Evolutionary conservation across 306 rosid genomes (phyloP), one percentile per base, ranked within the genome.

Genomic region (Purshia tridentata): DNA sequence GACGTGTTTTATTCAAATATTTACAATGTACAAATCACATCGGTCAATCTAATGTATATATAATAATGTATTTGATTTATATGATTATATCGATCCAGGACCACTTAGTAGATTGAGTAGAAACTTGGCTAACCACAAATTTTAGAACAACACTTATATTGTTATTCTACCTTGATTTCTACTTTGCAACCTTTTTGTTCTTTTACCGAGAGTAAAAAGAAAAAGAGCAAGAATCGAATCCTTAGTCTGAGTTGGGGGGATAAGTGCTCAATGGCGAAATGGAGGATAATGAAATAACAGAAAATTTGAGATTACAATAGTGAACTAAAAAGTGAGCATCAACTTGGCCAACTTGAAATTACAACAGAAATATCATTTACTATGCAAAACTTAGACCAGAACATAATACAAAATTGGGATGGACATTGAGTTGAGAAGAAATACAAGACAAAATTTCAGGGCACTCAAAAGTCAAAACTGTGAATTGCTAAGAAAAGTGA

Each of bases 401-500:
- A 48, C 57, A n/a, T 47, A 18, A 18, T 19, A 72, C 70, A 69
- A 76, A 76, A 76, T 76, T 19, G 76, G 46, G 70, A 12, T 22
- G 55, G 47, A 14, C 37, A 37, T 64, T 11, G 14, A 45, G 54
- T 19, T 10, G 1, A 44, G 47, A 14, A 48, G 20, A 47, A 15
- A 37, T 39, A 61, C 41, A 35, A 1, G 15, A 12, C 6, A 18
- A 2, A 35, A 8, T 35, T 49, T 61, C 37, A 14, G 42, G 39
- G 46, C 61, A 63, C 66, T 81, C 83, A 88, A 74, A 89, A 63
- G 63, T 81, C 83, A 88, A 74, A 89, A 82, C 70, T 85, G 92
- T 35, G 96, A 86, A 72, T 91, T 86, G 84, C 96, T 80, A 41
- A 91, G 90, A 78, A 91, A 94, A 55, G 90, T 78, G 59, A 94